Base-by-base conservation (phyloP, 179 eudicot species). In the Spinacia oleracea region DNA sequence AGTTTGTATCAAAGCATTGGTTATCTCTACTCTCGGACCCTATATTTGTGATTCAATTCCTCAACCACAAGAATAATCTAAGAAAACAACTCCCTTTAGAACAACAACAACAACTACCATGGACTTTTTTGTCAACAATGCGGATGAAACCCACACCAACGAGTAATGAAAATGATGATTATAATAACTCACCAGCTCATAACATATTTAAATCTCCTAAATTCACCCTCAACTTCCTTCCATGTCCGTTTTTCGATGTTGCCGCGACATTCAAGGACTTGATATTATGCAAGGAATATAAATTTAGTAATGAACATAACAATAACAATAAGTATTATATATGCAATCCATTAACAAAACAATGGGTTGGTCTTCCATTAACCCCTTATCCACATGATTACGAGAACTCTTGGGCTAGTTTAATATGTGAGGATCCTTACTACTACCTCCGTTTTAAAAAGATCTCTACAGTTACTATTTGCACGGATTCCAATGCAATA, bases 311-410 rank as follows among this genome's bases (percentile, higher is more conserved):
- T n/a, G n/a, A n/a, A n/a, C 70, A 5, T 1, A 7, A 6, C 18
- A 16, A 35, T 21, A 6, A 21, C 11, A 2, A 31, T 29, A 12
- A 63, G 6, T 64, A 66, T 21, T 9, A 8, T 21, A 29, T 76
- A 23, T 76, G 71, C 23, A 76, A 76, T 64, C 78, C 78, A 7
- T 2, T 76, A 31, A 76, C 72, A 23, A 76, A 76, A 11, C 78
- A 64, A 64, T 76, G 72, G 78, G 16, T 64, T 31, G 45, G 15
- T 46, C 72, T 63, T 32, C 78, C 78, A 2, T 6, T 27, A 12
- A 18, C 46, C 2, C 71, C 71, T 1, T 9, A 43, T 8, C 27
- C 5, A 6, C 70, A 75, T 23, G 31, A 21, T 15, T 29, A 14
- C 23, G 23, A 40, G 9, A 6, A n/a, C 0, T 7, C 38, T 9